Conservation (phyloP, 345 rosid species). For the Linum trigynum region DNA sequence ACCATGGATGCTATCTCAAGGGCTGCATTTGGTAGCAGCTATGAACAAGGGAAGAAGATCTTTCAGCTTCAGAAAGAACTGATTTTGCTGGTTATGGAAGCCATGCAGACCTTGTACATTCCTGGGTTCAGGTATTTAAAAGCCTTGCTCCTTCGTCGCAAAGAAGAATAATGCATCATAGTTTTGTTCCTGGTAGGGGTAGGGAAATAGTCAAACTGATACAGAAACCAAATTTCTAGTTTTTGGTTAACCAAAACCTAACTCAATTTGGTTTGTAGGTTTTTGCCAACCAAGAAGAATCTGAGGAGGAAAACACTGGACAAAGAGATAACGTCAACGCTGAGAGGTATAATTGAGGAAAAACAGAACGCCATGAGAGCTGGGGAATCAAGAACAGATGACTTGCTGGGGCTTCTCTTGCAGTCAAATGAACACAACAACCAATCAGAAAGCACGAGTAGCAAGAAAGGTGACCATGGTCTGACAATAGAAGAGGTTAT, state of each 20-base stretch:
- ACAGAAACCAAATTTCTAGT: too few relatives aligned
- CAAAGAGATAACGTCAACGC: slow-evolving; percentile 24
- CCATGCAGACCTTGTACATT: slow-evolving; percentile 29
- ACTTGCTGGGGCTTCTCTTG: slow-evolving; percentile 39
- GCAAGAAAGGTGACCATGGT: slow-evolving; percentile 4
- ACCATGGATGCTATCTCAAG: slow-evolving; percentile 35
- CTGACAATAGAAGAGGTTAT: slow-evolving; percentile 37
- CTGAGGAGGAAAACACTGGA: slow-evolving; percentile 29
- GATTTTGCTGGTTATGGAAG: slow-evolving; percentile 25
- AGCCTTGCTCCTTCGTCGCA: not conserved
- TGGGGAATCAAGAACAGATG: slow-evolving; percentile 19
- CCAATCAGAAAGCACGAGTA: slow-evolving; percentile 13
- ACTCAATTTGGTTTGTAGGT: slow-evolving; percentile 15
- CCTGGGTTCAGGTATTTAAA: slow-evolving; percentile 45
- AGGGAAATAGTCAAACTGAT: too few relatives aligned
- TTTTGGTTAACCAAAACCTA: not conserved
- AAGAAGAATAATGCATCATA: too few relatives aligned
- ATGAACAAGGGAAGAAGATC: slow-evolving; percentile 40
- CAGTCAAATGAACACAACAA: slow-evolving; percentile 18
- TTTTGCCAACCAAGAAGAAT: slow-evolving; percentile 44
- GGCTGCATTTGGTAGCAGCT: slow-evolving; percentile 44
- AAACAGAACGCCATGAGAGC: slow-evolving; percentile 25
- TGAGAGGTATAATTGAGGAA: slow-evolving; percentile 22
- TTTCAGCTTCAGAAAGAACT: slow-evolving; percentile 35
- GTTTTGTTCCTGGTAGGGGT: too few relatives aligned